phyloP scores from a whole-genome alignment of 2,329 filamentous ascomycete genomes.

The Fusarium devonianum region DNA sequence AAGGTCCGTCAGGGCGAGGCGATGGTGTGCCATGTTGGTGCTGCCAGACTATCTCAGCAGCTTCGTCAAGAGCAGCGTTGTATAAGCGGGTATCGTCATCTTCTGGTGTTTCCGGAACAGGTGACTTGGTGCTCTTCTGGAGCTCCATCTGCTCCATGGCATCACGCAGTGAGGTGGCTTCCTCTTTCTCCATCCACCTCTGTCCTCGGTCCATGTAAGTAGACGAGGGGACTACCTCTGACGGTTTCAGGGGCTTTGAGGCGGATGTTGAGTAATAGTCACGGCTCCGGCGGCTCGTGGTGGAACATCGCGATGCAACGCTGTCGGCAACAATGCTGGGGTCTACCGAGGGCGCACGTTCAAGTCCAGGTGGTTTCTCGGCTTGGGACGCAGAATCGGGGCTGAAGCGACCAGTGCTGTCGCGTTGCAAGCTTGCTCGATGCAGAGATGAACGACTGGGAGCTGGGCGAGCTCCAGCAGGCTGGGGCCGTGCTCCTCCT shows the following conservation, averaged over 20 bases:
- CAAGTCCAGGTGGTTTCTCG: constrained; percentile 36
- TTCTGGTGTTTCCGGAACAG: constrained; percentile 40
- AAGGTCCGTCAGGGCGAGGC: constrained; percentile 68
- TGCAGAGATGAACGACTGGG: constrained; percentile 31
- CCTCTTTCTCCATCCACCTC: constrained; percentile 83
- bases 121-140: constrained; percentile 46
- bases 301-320: constrained; percentile 59
- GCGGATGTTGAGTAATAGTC: constrained; percentile 60
- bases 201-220: constrained; percentile 77
- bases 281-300: constrained; percentile 52
- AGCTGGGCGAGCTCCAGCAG: constrained; percentile 47
- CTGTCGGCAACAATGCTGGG: constrained; percentile 55
- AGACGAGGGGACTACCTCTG: constrained; percentile 68
- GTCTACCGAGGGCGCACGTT: constrained; percentile 41
- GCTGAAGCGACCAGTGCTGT: constrained; percentile 43
- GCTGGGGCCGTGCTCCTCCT: constrained; percentile 73
- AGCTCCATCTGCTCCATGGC: constrained; percentile 78
- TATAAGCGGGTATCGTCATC: constrained; percentile 71
- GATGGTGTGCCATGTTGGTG: constrained; percentile 67
- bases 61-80: constrained; percentile 76
- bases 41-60: constrained; percentile 79
- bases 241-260: constrained; percentile 59
- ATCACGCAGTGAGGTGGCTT: constrained; percentile 72
- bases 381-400: constrained; percentile 43
- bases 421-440: constrained; percentile 40